Base-by-base conservation (phyloP, 352 stramenopile species). In the Pythium aristosporum region DNA sequence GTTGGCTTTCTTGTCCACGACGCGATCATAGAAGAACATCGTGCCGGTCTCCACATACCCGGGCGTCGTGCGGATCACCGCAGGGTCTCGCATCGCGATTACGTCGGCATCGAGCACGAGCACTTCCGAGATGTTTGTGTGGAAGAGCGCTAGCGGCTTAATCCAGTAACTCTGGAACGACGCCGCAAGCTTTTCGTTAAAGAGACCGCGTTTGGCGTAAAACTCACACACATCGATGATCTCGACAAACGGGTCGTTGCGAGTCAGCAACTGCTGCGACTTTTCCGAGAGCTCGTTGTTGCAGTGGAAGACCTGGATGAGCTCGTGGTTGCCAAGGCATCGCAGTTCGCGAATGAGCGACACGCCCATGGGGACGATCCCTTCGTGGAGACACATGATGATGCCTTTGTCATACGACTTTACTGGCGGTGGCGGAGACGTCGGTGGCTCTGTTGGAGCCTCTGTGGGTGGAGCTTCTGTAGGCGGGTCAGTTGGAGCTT, bases 11-110 rank as follows among this genome's bases (percentile, higher is more conserved):
- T 77, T 78, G 13, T 71, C 69, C 30, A 87, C 71, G 15, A 89
- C 76, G n/a, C 80, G 80, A 52, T 89, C 80, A 57, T 85, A 85
- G 73, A 89, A 89, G 65, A 89, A 89, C 16, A 68, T 82, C 16
- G 80, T 85, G 18, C 80, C 77, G 1, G 72, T 84, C 23, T 63
- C 46, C 16, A 59, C 51, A 44, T 89, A 89, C 7, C 77, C 79
- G 0, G 67, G 57, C 0, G 76, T 75, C 0, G 55, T 57, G 9
- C 80, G 76, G 15, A 89, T 42, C 21, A 76, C 61, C 0, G 76
- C 69, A 3, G 80, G 78, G 49, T 89, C 69, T 3, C 53, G 59
- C 55, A 86, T 61, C n/a, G 80, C 69, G 39, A 89, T 72, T 20
- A 76, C 76, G 51, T 86, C 80, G 1, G 80, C 62, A 39, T 89